phyloP scores from a whole-genome alignment of 805 yeast genomes.

The Scheffersomyces coipomensis region DNA sequence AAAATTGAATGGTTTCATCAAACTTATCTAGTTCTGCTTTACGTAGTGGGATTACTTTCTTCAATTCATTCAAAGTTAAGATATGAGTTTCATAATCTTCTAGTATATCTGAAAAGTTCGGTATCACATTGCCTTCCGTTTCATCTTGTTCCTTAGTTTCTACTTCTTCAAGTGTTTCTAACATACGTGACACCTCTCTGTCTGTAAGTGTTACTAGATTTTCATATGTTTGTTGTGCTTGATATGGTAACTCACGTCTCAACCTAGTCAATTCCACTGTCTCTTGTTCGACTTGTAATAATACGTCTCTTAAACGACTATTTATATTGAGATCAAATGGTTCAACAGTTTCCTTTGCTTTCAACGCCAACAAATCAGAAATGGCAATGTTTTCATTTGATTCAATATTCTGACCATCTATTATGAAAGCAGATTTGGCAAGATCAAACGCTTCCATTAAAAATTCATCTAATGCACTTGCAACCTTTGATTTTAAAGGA shows the following conservation, averaged over 20 bases:
- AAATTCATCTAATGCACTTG: constrained; percentile 42
- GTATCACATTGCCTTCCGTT: constrained; percentile 4
- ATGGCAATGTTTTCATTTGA: neutral
- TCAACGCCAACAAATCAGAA: constrained; percentile 29
- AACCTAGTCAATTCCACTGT: constrained; percentile 56
- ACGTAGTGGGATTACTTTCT: constrained; percentile 33
- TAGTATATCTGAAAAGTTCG: constrained; percentile 8
- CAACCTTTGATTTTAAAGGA: constrained; percentile 45
- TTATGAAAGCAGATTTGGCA: constrained; percentile 52
- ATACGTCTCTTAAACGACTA: constrained; percentile 53
- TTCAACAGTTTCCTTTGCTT: constrained; percentile 48
- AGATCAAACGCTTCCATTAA: constrained; percentile 55
- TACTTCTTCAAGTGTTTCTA: constrained; percentile 15
- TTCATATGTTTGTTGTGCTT: constrained; percentile 36
- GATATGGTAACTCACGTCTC: constrained; percentile 51
- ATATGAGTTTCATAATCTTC: constrained; percentile 28
- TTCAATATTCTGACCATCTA: constrained; percentile 47
- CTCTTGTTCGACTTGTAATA: constrained; percentile 60
- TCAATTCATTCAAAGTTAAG: constrained; percentile 28
- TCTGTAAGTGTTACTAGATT: constrained; percentile 30
- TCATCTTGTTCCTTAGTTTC: constrained; percentile 11
- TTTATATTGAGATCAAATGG: constrained; percentile 70
- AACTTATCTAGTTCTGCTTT: constrained; percentile 33
- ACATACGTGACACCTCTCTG: constrained; percentile 23
- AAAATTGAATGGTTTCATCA: constrained; percentile 26